These are phyloP conservation scores for Teratosphaeria gauchensis DNA, from an alignment of 2,329 filamentous ascomycete genomes.

Conservation along the genomic window DNA sequence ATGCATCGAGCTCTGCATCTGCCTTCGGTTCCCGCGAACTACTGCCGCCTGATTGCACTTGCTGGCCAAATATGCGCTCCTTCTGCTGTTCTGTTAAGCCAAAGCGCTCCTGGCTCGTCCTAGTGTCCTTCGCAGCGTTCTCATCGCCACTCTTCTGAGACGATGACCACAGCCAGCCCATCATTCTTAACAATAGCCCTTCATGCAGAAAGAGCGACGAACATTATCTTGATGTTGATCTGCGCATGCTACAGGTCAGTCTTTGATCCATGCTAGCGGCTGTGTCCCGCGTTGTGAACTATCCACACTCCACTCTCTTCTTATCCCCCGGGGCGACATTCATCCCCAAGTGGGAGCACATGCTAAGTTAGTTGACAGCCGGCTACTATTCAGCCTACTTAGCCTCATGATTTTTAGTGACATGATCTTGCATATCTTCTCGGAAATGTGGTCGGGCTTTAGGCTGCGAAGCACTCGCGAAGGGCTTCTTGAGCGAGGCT, in stretches of 20 bases:
- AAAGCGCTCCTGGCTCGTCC: constrained; percentile 5
- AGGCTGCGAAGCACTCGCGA: too few species aligned
- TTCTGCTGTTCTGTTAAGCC: constrained; percentile 21
- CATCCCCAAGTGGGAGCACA: too few species aligned
- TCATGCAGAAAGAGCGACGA: not conserved
- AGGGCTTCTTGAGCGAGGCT: too few species aligned
- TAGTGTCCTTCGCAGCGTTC: not conserved
- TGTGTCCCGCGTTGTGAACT: not conserved
- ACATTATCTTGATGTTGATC: not conserved
- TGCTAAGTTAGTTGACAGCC: too few species aligned
- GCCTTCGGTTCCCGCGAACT: constrained; percentile 37
- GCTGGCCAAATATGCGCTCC: constrained; percentile 20
- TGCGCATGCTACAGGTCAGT: not conserved
- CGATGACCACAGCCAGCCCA: constrained; percentile 22
- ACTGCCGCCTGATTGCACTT: constrained; percentile 12
- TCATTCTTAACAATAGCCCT: constrained; percentile 1
- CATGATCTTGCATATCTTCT: too few species aligned
- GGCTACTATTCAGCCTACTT: too few species aligned
- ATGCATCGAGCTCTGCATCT: constrained; percentile 45
- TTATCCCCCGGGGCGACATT: too few species aligned
- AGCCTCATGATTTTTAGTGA: too few species aligned
- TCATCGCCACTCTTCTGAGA: not conserved
- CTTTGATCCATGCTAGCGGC: not conserved
- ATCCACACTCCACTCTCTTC: too few species aligned
- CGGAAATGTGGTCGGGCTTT: too few species aligned